Evolutionary conservation across 768 basidiomycete genomes (phyloP).

Genomic region (Rhodotorula toruloides): DNA sequence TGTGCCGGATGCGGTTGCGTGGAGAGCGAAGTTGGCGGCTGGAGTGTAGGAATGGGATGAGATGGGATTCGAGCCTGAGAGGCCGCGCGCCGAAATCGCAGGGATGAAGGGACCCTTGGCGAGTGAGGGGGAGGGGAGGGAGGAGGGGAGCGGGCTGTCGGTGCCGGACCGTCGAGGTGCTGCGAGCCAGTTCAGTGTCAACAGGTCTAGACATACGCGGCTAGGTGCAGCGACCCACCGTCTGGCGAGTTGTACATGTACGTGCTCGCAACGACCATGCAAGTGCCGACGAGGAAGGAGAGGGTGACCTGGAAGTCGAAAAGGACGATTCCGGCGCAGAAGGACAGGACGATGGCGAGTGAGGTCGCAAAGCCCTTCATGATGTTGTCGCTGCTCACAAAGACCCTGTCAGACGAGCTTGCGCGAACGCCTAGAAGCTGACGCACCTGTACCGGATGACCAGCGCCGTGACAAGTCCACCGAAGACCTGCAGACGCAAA

Average conservation of each 20-base stretch:
- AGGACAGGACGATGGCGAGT: slow-evolving; percentile 88
- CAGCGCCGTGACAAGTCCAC: slow-evolving; percentile 85
- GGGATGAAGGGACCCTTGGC: slow-evolving; percentile 7
- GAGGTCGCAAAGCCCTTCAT: slow-evolving; percentile 81
- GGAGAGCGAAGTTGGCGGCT: background rate
- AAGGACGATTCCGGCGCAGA: slow-evolving; percentile 81
- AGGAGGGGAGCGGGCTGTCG: background rate
- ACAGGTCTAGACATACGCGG: background rate
- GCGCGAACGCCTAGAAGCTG: slow-evolving; percentile 22
- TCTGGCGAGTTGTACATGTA: slow-evolving; percentile 81
- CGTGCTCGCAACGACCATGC: slow-evolving; percentile 77
- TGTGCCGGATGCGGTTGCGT: background rate
- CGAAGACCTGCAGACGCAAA: slow-evolving; percentile 61
- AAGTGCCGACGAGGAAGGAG: slow-evolving; percentile 76
- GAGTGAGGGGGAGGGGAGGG: slow-evolving; percentile 7
- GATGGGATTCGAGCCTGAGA: background rate
- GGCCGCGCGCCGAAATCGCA: background rate
- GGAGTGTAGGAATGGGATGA: background rate
- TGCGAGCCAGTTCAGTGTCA: background rate
- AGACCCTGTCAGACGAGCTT: background rate
- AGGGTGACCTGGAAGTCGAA: slow-evolving; percentile 84
- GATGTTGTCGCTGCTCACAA: slow-evolving; percentile 39
- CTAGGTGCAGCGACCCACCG: slow-evolving; percentile 28
- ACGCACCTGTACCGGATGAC: slow-evolving; percentile 85
- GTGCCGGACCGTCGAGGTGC: background rate